phyloP scores from a whole-genome alignment of 805 yeast species.

The Saturnispora kantuleensis region DNA sequence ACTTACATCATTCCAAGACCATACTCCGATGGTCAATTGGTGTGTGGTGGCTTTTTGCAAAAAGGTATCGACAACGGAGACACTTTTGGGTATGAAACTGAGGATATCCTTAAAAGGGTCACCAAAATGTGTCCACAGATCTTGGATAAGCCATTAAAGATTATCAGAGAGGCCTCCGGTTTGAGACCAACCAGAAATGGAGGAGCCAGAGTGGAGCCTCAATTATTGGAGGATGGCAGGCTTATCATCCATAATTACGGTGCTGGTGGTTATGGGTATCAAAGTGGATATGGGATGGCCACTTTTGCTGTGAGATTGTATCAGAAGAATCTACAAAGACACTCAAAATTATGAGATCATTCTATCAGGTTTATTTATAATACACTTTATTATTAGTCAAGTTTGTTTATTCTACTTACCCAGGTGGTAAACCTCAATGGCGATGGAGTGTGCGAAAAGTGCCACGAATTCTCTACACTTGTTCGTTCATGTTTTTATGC shows the following conservation, averaged over 20 bases:
- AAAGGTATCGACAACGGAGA: slow-evolving; percentile 52
- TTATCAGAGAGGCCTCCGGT: slow-evolving; percentile 61
- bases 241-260: slow-evolving; percentile 63
- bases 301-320: slow-evolving; percentile 33
- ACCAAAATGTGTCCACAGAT: slow-evolving; percentile 42
- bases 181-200: slow-evolving; percentile 70
- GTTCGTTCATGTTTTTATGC: no score
- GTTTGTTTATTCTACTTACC: no score
- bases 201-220: slow-evolving; percentile 61
- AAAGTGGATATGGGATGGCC: slow-evolving; percentile 57
- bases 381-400: no score
- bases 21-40: slow-evolving; percentile 49
- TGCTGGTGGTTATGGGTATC: slow-evolving; percentile 57
- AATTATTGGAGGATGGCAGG: slow-evolving; percentile 30
- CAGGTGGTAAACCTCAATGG: no score
- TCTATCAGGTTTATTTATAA: no score
- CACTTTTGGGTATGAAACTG: slow-evolving; percentile 46
- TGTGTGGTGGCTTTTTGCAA: slow-evolving; percentile 70
- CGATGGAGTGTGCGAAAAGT: no score
- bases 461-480: background rate
- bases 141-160: slow-evolving; percentile 33
- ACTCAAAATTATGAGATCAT: no score
- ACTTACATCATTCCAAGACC: slow-evolving; percentile 72
- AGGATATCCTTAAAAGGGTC: slow-evolving; percentile 53
- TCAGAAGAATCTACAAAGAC: slow-evolving; percentile 3